Evolutionary conservation across 2,329 filamentous ascomycete species (phyloP), one percentile per base, ranked within the genome.

Genomic region (Colletotrichum viniferum): DNA sequence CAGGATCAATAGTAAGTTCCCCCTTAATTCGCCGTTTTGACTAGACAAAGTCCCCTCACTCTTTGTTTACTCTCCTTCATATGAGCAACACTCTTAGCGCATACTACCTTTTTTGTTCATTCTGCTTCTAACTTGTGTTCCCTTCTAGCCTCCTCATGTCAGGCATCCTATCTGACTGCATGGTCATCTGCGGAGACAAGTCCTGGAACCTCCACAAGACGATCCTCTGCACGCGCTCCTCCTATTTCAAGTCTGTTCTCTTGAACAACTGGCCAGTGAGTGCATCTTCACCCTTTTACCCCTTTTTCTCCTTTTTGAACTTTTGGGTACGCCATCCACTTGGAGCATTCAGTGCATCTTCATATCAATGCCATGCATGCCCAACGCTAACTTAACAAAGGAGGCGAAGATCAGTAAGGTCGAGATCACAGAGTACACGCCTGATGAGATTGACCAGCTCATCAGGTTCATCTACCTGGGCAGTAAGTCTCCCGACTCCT

Each of bases 401-500:
- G 70, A 73, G 64, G 34, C 70, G 7, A 69, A 63, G 64, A 34
- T 24, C 4, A 36, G 21, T 2, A 61, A 63, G 13, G 65, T 67
- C 1, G 58, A 48, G 3, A 36, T 73, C 18, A 61, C 64, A 5
- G 36, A 36, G 30, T 73, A 52, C 28, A 69, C 12, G 30, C 36
- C 68, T 43, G 30, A 68, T 30, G 64, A 73, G n/a, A 55, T 73
- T 9, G 70, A 55, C 3, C 62, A 28, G 56, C 24, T 73, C 3
- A 56, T 73, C 26, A 62, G 60, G 3, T 73, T 48, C n/a, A 48
- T 73, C 64, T 73, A 73, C 28, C 60, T 28, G 4, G 56, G 70
- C 10, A 26, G 70, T 62, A 38, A 62, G 70, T 55, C 18, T n/a
- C 24, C 13, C 14, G 14, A 0, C 5, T 1, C 36, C 18, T 3